Conservation (phyloP, 495 filamentous ascomycete genomes). For the Penicillium malachiteum region DNA sequence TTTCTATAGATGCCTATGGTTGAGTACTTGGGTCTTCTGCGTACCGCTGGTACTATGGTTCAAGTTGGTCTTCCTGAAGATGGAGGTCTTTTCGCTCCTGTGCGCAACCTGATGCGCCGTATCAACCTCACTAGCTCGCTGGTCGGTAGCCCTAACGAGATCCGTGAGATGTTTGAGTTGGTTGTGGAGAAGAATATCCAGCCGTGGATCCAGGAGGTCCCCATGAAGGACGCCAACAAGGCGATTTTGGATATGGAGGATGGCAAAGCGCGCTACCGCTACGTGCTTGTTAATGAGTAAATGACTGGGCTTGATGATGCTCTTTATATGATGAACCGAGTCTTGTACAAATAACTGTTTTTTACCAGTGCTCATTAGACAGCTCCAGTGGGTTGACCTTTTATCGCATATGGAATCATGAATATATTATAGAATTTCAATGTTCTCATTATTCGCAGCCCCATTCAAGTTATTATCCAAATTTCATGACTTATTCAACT, state of each 20-base stretch:
- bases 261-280: constrained; percentile 73
- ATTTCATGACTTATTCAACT: too few species aligned
- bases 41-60: constrained; percentile 68
- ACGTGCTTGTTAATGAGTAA: constrained; percentile 66
- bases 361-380: too few species aligned
- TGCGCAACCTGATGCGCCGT: constrained; percentile 62
- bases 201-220: constrained; percentile 68
- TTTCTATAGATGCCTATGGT: constrained; percentile 62
- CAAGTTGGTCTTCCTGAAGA: constrained; percentile 77
- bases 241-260: constrained; percentile 67
- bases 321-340: too few species aligned
- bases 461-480: too few species aligned
- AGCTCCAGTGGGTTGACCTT: too few species aligned
- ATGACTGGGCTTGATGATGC: background rate
- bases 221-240: constrained; percentile 74
- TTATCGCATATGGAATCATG: too few species aligned
- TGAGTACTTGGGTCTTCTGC: constrained; percentile 67
- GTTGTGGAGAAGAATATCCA: constrained; percentile 69
- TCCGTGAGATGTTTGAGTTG: constrained; percentile 78
- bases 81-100: constrained; percentile 60
- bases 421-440: constrained; percentile 4
- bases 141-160: constrained; percentile 71
- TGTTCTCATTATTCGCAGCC: too few species aligned
- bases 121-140: constrained; percentile 67
- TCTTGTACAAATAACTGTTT: too few species aligned